Percentiles rank a stretch among this genome's conserved stretches.
Conservation (phyloP, 129 eudicot genomes). For the Helianthus tuberosus region DNA sequence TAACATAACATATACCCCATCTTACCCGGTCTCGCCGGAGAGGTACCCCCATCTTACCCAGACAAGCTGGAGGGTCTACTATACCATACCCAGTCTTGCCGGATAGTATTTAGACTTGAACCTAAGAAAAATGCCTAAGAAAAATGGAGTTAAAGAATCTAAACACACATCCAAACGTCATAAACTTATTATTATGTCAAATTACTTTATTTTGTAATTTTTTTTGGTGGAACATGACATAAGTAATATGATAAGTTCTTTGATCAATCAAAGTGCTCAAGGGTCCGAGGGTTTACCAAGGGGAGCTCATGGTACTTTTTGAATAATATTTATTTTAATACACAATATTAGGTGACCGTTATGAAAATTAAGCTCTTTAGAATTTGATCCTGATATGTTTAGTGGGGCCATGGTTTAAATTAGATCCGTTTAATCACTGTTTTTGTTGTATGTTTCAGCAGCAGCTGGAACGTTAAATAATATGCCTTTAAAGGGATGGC, state of each 20-base stretch:
- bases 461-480: conserved; percentile 43
- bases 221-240: conserved; percentile 42
- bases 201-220: conserved; percentile 13
- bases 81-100: no score
- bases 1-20: no score
- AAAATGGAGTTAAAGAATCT: background rate
- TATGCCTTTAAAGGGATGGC: conserved; percentile 66
- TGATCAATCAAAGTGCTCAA: conserved; percentile 40
- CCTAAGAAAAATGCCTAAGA: no score
- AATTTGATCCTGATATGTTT: no score
- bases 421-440: no score
- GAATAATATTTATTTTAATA: background rate
- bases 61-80: no score
- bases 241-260: conserved; percentile 29
- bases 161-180: conserved; percentile 9
- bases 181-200: background rate
- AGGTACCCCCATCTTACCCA: no score
- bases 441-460: conserved; percentile 38
- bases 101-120: no score
- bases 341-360: no score
- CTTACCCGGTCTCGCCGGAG: no score
- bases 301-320: conserved; percentile 49
- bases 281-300: conserved; percentile 37
- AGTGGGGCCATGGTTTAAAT: no score
- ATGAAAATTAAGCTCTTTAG: no score